These are phyloP conservation scores for Diaporthe sp. DNA, from an alignment of 2,329 filamentous ascomycete genomes.

Conservation along the genomic window DNA sequence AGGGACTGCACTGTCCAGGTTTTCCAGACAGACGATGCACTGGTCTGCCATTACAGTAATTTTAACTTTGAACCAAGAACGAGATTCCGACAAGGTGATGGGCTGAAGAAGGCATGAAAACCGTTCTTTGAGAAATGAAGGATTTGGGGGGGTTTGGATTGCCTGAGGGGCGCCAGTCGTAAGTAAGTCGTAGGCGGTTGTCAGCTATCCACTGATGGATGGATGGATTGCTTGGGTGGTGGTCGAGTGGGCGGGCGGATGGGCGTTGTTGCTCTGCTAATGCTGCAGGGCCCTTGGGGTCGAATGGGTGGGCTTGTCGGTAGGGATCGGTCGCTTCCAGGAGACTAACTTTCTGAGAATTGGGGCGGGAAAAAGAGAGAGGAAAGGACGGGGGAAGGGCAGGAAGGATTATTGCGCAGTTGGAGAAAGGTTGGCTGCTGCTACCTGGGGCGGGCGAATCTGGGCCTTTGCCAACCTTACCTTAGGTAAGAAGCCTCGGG, in stretches of 20 bases:
- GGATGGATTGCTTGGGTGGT: no score
- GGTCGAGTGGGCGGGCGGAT: not conserved
- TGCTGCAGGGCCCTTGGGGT: slow-evolving; percentile 4
- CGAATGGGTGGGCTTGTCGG: slow-evolving; percentile 3
- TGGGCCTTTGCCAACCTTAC: slow-evolving; percentile 11
- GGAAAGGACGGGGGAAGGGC: slow-evolving; percentile 5
- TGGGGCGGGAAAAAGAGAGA: slow-evolving; percentile 20
- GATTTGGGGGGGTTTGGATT: slow-evolving; percentile 30
- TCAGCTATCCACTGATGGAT: slow-evolving; percentile 8
- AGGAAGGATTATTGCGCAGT: slow-evolving; percentile 1
- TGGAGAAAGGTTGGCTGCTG: slow-evolving; percentile 27
- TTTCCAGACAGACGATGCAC: slow-evolving; percentile 78
- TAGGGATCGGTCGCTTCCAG: slow-evolving; percentile 15
- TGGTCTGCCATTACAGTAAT: slow-evolving; percentile 67
- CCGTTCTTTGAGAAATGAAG: slow-evolving; percentile 34
- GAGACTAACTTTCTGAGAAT: slow-evolving; percentile 1
- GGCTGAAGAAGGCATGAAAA: slow-evolving; percentile 63
- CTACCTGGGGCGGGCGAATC: slow-evolving; percentile 16
- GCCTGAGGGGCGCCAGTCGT: slow-evolving; percentile 1
- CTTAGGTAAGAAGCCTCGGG: slow-evolving; percentile 28
- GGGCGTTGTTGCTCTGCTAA: not conserved
- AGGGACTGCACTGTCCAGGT: slow-evolving; percentile 55
- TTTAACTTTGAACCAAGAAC: slow-evolving; percentile 50
- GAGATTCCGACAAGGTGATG: slow-evolving; percentile 50
- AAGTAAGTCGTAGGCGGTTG: slow-evolving; percentile 7